A percentile compares a stretch with the other conserved stretches of the same genome.
These are phyloP conservation scores for Leccinum longicurvipes DNA, from an alignment of 768 basidiomycete genomes.

Conservation along the genomic window DNA sequence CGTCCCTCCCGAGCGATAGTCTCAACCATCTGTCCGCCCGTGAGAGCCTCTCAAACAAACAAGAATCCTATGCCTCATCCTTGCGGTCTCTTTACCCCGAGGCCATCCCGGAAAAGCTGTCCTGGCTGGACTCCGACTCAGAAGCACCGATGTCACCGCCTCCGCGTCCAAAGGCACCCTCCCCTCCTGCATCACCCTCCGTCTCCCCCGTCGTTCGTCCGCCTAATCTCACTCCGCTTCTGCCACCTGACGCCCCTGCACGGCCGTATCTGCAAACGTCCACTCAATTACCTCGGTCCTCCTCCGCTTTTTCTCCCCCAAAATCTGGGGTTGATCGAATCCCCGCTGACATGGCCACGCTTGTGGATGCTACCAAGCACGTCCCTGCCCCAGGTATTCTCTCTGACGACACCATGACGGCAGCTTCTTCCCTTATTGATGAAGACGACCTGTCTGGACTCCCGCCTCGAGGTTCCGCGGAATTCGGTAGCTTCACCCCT, in stretches of 20 bases:
- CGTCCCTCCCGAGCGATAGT: slow-evolving; percentile 13
- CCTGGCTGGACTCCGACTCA: slow-evolving; percentile 14
- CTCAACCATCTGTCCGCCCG: slow-evolving; percentile 14
- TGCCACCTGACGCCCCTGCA: slow-evolving; percentile 17
- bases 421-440: slow-evolving; percentile 12
- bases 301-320: slow-evolving; percentile 16
- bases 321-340: slow-evolving; percentile 31
- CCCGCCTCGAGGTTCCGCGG: slow-evolving; percentile 20
- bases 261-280: slow-evolving; percentile 24
- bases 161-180: slow-evolving; percentile 19
- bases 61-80: slow-evolving; percentile 11
- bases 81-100: slow-evolving; percentile 16
- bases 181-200: slow-evolving; percentile 14
- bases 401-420: slow-evolving; percentile 13
- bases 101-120: slow-evolving; percentile 22
- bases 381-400: slow-evolving; percentile 15
- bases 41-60: slow-evolving; percentile 18
- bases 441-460: slow-evolving; percentile 10
- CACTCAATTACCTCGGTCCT: slow-evolving; percentile 28
- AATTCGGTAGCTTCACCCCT: slow-evolving; percentile 24
- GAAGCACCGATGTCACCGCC: slow-evolving; percentile 19
- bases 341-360: slow-evolving; percentile 6
- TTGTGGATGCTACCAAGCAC: slow-evolving; percentile 17
- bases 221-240: slow-evolving; percentile 12
- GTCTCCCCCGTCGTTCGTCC: slow-evolving; percentile 12